phyloP scores from a whole-genome alignment of 2,329 filamentous ascomycete genomes.

The Claviceps maximensis region DNA sequence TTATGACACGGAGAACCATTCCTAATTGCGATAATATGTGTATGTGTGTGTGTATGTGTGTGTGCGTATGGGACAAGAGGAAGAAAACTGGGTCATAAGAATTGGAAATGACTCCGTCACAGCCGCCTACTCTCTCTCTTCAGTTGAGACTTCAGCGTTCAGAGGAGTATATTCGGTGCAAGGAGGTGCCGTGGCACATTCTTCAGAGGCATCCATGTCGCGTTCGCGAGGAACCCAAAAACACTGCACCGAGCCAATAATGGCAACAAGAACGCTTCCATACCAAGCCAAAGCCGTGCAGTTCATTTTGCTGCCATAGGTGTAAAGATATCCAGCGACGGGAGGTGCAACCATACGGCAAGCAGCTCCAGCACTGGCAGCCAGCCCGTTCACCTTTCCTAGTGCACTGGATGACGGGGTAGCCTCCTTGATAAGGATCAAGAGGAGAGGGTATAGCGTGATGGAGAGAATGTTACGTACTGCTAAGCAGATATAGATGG shows the following conservation, averaged over 20 bases:
- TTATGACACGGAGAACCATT: neutral
- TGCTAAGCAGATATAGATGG: conserved; percentile 44
- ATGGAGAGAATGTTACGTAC: conserved; percentile 50
- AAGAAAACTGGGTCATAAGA: neutral
- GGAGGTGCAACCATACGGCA: conserved; percentile 57
- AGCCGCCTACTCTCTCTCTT: conserved; percentile 8
- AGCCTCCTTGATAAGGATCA: conserved; percentile 56
- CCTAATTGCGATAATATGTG: neutral
- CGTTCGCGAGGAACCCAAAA: conserved; percentile 34
- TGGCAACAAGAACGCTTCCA: conserved; percentile 42
- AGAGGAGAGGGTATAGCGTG: conserved; percentile 50
- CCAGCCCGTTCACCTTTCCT: conserved; percentile 53
- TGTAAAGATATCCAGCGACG: conserved; percentile 49
- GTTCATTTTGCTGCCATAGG: conserved; percentile 42
- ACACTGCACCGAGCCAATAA: conserved; percentile 45
- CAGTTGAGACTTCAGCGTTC: conserved; percentile 20
- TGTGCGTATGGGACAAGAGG: no score
- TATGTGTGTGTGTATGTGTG: no score
- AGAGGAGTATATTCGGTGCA: conserved; percentile 8
- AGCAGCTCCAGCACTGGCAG: conserved; percentile 51
- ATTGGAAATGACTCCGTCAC: no score
- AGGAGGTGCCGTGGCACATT: conserved; percentile 11
- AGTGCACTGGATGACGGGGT: conserved; percentile 42
- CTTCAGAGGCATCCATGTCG: conserved; percentile 16
- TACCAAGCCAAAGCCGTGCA: conserved; percentile 53